Evolutionary conservation across 2,329 filamentous ascomycete genomes (phyloP).

Genomic region (Coleophoma cylindrospora): DNA sequence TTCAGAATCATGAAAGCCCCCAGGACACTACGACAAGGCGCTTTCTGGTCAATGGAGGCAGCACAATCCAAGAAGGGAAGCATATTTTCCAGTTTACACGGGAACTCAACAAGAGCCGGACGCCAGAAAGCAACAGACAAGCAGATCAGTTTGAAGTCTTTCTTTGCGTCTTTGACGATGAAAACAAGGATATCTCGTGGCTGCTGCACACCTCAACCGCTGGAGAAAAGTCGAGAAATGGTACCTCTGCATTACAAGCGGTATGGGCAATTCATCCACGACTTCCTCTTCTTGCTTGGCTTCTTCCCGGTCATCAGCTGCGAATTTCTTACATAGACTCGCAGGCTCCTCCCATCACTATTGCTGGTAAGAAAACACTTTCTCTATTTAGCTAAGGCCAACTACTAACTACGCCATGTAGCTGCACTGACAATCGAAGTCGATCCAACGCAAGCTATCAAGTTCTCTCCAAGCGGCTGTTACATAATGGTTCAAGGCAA

Average conservation of each 20-base stretch:
- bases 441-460: constrained; percentile 1
- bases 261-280: constrained; percentile 1
- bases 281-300: constrained; percentile 1
- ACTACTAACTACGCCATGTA: background rate
- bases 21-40: background rate
- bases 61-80: background rate
- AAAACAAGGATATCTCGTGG: background rate
- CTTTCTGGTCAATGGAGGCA: background rate
- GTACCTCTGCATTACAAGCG: background rate
- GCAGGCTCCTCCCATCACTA: constrained; percentile 1
- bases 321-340: constrained; percentile 1
- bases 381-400: background rate
- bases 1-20: background rate
- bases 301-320: constrained; percentile 2
- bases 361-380: background rate
- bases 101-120: background rate
- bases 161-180: background rate
- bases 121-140: background rate
- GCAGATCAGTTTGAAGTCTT: constrained; percentile 1
- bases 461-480: constrained; percentile 1
- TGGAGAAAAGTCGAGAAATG: background rate
- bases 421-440: constrained; percentile 1
- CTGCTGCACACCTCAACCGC: constrained; percentile 1
- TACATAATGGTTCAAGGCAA: constrained; percentile 1
- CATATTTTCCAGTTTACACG: constrained; percentile 3